A percentile compares a stretch with the other conserved stretches of the same genome.
Evolutionary conservation across 345 rosid genomes (phyloP).

Genomic region (Turnera subulata): DNA sequence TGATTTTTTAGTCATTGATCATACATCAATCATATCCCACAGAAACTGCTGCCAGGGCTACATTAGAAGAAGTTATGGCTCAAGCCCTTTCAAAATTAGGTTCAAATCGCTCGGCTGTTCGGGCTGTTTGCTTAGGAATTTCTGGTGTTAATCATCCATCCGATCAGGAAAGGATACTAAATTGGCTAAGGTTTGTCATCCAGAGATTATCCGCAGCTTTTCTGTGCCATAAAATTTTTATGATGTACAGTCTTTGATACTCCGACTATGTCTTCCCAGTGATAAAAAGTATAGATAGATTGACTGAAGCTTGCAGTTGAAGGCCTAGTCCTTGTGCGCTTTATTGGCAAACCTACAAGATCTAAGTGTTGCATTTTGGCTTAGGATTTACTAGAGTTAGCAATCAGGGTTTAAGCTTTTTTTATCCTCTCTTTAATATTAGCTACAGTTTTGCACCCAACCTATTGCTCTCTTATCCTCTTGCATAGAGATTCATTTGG

Average conservation of each 20-base stretch:
- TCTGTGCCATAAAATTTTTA: background rate
- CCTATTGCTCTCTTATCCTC: no score
- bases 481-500: no score
- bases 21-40: slow-evolving; percentile 14
- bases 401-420: no score
- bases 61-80: slow-evolving; percentile 77
- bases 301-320: background rate
- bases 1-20: slow-evolving; percentile 4
- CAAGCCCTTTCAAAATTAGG: slow-evolving; percentile 72
- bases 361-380: no score
- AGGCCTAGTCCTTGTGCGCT: no score
- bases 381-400: no score
- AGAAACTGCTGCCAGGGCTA: slow-evolving; percentile 81
- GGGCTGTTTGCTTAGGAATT: slow-evolving; percentile 84
- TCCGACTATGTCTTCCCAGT: background rate
- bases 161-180: slow-evolving; percentile 68
- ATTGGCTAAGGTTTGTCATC: slow-evolving; percentile 71
- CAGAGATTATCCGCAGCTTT: background rate
- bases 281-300: background rate
- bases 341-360: no score
- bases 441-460: no score
- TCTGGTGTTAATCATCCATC: slow-evolving; percentile 97
- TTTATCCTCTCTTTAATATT: no score
- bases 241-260: background rate
- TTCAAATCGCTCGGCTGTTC: slow-evolving; percentile 57